Base-by-base conservation (phyloP, 2,329 filamentous ascomycete species). In the Penicillium paneum region DNA sequence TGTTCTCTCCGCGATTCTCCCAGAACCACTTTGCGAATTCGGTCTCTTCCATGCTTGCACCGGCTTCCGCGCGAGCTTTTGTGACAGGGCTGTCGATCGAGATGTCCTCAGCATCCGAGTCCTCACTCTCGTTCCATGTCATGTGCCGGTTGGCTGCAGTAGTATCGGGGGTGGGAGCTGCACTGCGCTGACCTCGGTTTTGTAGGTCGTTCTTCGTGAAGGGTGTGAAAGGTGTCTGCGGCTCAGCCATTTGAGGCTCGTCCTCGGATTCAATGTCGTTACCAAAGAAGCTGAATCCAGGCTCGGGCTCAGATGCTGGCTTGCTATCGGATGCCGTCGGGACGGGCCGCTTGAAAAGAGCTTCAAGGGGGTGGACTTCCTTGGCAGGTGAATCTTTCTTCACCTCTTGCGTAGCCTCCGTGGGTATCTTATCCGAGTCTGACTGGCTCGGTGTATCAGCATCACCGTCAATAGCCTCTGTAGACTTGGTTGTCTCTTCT, bases 111-210 rank as follows among this genome's bases (percentile, higher is more conserved):
- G 57, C 66, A 39, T 70, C 65, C n/a, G 64, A 57, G 19, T 63
- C 53, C 12, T 68, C 63, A 5, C 57, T 50, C 17, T 63, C 59
- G 8, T 63, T 64, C 67, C 68, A 69, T 29, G 72, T 66, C 40
- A 65, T 69, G 40, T 55, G 68, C 29, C 68, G 70, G 51, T 60
- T 85, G 2, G 89, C 85, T 56, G 91, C 85, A 1, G 91, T 91
- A 0, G 94, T 97, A 68, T 99, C 94, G 0, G 94, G 94, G 0
- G 94, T 99, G 0, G 94, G 94, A 2, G 94, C 94, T 6, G 91
- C 91, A 69, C 91, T 97, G 52, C 94, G 83, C n/a, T 89, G 69
- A 41, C 72, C 72, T 32, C 78, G 69, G 47, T 83, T 83, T 58
- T 91, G 83, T 29, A 93, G 78, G 62, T 97, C 93, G 62, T 86